phyloP scores from a whole-genome alignment of 1,284 basidiomycete genomes.

The Boletellus sp. region DNA sequence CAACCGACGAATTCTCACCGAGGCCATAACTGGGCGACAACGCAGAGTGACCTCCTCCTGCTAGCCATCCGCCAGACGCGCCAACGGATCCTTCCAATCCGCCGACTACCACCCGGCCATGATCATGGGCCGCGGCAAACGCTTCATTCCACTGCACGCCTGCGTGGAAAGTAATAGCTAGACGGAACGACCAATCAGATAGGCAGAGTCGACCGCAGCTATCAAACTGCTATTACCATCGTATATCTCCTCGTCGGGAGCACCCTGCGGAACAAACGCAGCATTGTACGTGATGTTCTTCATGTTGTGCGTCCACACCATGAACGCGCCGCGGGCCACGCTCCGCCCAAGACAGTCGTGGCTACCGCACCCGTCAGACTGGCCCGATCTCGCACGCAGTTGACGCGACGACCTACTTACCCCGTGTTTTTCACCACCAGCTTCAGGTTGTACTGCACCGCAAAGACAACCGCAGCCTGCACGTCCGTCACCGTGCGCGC shows the following conservation, averaged over 20 bases:
- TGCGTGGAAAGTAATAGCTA: constrained; percentile 40
- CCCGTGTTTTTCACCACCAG: constrained; percentile 50
- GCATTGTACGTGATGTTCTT: constrained; percentile 24
- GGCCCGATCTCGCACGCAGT: no score
- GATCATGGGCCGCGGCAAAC: constrained; percentile 35
- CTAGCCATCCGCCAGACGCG: constrained; percentile 40
- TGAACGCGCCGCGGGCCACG: constrained; percentile 34
- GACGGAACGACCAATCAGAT: background rate
- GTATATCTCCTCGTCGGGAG: constrained; percentile 14
- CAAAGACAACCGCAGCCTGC: constrained; percentile 32
- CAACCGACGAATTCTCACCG: constrained; percentile 25
- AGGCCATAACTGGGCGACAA: constrained; percentile 41
- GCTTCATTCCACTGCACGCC: constrained; percentile 47
- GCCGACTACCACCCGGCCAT: constrained; percentile 37
- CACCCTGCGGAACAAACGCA: constrained; percentile 33
- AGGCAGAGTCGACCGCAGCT: background rate
- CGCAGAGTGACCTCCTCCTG: constrained; percentile 44
- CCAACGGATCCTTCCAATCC: constrained; percentile 38
- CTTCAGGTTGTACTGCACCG: constrained; percentile 39
- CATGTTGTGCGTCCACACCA: constrained; percentile 40
- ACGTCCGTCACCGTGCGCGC: constrained; percentile 37
- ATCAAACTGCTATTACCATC: constrained; percentile 5
- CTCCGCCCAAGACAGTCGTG: constrained; percentile 41
- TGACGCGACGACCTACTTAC: no score
- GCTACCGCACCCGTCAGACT: no score